Evolutionary conservation across 2,329 filamentous ascomycete genomes (phyloP).

Genomic region (Incumbomyces lentus): DNA sequence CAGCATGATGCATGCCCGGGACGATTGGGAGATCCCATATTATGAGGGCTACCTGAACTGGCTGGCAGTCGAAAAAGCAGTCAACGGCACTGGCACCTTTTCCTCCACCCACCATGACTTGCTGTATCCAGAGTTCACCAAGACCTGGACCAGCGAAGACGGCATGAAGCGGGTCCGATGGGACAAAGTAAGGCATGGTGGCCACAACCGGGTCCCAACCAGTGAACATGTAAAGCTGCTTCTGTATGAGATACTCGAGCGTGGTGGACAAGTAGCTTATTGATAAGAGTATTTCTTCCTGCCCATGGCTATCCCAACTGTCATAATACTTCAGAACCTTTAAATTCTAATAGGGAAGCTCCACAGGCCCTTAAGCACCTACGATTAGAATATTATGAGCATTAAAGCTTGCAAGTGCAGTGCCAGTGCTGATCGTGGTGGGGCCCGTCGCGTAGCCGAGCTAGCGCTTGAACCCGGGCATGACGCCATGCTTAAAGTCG

Average conservation of each 20-base stretch:
- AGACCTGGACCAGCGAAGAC: slow-evolving; percentile 17
- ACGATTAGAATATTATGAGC: too few relatives aligned
- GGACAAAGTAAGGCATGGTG: slow-evolving; percentile 35
- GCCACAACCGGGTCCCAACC: slow-evolving; percentile 21
- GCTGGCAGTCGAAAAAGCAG: slow-evolving; percentile 24
- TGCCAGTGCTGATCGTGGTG: too few relatives aligned
- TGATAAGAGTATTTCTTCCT: too few relatives aligned
- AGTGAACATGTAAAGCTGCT: slow-evolving; percentile 18
- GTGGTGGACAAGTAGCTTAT: background rate
- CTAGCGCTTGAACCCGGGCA: too few relatives aligned
- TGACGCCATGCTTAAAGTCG: too few relatives aligned
- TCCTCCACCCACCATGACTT: slow-evolving; percentile 16
- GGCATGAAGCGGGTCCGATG: slow-evolving; percentile 32
- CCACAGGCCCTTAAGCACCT: too few relatives aligned
- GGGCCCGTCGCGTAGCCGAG: too few relatives aligned
- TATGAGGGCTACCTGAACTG: slow-evolving; percentile 34
- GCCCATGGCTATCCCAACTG: too few relatives aligned
- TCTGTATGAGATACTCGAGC: slow-evolving; percentile 9
- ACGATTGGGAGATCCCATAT: slow-evolving; percentile 76
- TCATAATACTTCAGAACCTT: too few relatives aligned
- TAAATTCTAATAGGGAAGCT: too few relatives aligned
- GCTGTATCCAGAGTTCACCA: slow-evolving; percentile 11
- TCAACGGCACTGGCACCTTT: slow-evolving; percentile 15
- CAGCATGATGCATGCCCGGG: slow-evolving; percentile 64
- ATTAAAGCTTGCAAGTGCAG: too few relatives aligned